These are phyloP conservation scores for Picochlorum sp. DNA, from an alignment of 139 green algal species.

Conservation along the genomic window DNA sequence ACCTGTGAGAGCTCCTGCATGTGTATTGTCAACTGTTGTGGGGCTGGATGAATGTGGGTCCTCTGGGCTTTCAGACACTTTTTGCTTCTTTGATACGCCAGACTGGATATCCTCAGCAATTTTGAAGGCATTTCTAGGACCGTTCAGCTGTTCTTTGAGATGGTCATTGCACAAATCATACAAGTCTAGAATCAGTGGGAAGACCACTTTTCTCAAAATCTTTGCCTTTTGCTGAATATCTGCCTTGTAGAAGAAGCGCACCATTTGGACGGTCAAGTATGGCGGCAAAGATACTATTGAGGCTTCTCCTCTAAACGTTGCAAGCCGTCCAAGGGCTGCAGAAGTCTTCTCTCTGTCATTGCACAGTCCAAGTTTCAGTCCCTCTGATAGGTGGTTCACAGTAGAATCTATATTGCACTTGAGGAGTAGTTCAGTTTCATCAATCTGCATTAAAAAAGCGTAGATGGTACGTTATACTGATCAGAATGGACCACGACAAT, in stretches of 20 bases:
- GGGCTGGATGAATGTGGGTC: constrained; percentile 4
- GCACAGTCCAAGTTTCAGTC: constrained; percentile 72
- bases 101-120: constrained; percentile 37
- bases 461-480: neutral
- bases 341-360: constrained; percentile 80
- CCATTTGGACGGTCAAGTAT: constrained; percentile 86
- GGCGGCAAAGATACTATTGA: constrained; percentile 58
- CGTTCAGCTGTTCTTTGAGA: constrained; percentile 74
- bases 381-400: constrained; percentile 80
- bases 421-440: constrained; percentile 67
- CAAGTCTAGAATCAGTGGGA: constrained; percentile 78
- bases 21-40: constrained; percentile 5
- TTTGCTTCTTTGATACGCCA: constrained; percentile 30
- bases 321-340: constrained; percentile 43
- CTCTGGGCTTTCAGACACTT: neutral
- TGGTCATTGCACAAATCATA: constrained; percentile 86
- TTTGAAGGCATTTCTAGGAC: constrained; percentile 46
- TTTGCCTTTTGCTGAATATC: constrained; percentile 91
- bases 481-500: neutral
- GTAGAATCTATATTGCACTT: constrained; percentile 95
- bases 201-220: constrained; percentile 90
- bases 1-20: constrained; percentile 45
- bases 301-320: constrained; percentile 62
- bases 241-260: constrained; percentile 92
- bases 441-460: neutral